Evolutionary conservation across 352 stramenopile species (phyloP), one percentile per base, ranked within the genome.

Genomic region (Pelagophyceae sp.): DNA sequence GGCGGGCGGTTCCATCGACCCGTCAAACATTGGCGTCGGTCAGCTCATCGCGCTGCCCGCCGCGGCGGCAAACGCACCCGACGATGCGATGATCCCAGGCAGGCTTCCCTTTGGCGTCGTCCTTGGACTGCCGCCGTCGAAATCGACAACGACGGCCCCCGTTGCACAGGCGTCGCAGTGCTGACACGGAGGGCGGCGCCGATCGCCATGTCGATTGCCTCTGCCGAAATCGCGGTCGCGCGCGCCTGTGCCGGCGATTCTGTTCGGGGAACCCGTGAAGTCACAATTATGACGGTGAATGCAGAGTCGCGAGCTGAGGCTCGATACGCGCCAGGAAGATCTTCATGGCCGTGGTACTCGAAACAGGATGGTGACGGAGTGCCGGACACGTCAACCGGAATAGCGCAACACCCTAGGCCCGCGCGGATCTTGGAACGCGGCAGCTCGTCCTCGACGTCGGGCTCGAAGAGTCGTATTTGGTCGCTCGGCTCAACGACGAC

Each of bases 381-480:
- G 25, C 29, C 65, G 25, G 25, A 25, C 32, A 27, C 25, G 25
- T 25, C n/a, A 27, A 25, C 65, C 25, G 6, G n/a, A n/a, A n/a
- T n/a, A n/a, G n/a, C n/a, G n/a, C n/a, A n/a, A n/a, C n/a, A n/a
- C n/a, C n/a, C n/a, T n/a, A n/a, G n/a, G n/a, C n/a, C n/a, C 60
- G 60, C 35, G 40, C 38, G 15, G 60, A 79, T 72, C 15, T 19
- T 19, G 27, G 72, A 5, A 31, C n/a, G 27, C 50, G 37, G 23
- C 86, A 90, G 80, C 76, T 94, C 5, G 84, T 92, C 35, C 89
- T 95, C 81, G 89, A 95, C 80, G 89, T 87, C 15, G 88, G 91
- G 78, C 92, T 95, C 80, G 87, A 91, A 79, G 93, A 89, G 54
- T 86, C 93, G 75, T 95, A 92, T 78, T 80, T 94, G 0, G 87